Evolutionary conservation across 2,329 filamentous ascomycete genomes (phyloP).

Genomic region (Claviceps arundinis): DNA sequence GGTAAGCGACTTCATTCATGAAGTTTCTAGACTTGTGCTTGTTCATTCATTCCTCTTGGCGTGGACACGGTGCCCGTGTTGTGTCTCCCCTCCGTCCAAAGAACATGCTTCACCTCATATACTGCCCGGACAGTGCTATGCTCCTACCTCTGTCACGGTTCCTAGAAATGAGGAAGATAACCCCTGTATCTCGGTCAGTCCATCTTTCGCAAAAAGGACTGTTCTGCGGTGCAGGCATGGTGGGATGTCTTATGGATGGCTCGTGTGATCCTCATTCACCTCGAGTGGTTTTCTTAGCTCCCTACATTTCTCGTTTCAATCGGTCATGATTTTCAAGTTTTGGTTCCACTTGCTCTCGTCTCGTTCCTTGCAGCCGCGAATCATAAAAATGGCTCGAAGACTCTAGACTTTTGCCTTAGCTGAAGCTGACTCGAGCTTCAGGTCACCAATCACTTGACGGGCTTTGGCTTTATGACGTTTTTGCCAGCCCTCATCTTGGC

Average conservation of each 20-base stretch:
- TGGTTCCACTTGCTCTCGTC: not conserved
- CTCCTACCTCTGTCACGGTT: conserved; percentile 64
- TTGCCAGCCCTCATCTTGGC: conserved; percentile 60
- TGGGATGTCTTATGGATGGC: conserved; percentile 64
- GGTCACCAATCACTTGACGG: conserved; percentile 19
- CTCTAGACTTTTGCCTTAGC: not conserved
- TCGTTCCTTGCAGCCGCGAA: not conserved
- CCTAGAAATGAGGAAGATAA: conserved; percentile 74
- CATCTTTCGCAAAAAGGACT: conserved; percentile 56
- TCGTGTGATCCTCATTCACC: conserved; percentile 41
- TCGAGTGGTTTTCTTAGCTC: conserved; percentile 46
- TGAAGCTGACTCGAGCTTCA: conserved; percentile 12
- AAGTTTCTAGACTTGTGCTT: conserved; percentile 10
- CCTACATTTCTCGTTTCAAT: conserved; percentile 37
- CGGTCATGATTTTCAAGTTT: not conserved
- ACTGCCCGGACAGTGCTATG: conserved; percentile 64
- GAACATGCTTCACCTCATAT: conserved; percentile 33
- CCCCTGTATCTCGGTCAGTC: conserved; percentile 49
- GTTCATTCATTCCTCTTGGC: conserved; percentile 7
- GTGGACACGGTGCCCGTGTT: conserved; percentile 5
- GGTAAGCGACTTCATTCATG: conserved; percentile 45
- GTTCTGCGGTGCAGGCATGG: conserved; percentile 58
- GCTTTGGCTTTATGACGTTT: conserved; percentile 30
- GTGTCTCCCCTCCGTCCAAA: not conserved
- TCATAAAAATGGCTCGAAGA: not conserved